Evolutionary conservation across 176 grass and related monocot genomes (phyloP), one percentile per base, ranked within the genome.

Genomic region (Saccharum officinarum): DNA sequence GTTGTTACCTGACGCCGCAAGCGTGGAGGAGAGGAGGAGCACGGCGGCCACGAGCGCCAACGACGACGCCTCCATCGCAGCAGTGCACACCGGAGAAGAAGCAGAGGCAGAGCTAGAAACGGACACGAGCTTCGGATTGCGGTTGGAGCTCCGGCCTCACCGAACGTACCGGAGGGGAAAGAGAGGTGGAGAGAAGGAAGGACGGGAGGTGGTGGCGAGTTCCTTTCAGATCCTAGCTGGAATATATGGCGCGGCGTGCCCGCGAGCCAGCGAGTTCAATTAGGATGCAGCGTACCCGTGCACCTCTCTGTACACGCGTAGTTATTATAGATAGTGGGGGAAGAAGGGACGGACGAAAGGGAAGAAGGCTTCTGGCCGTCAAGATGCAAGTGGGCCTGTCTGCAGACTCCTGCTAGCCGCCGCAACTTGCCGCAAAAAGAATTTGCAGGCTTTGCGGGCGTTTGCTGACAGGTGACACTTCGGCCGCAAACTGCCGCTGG

Each of bases 1-100:
- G 15, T 16, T 52, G 47, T 52, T 52, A 92, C 92, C 92, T 78
- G 90, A 85, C 44, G 60, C 84, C 13, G 71, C 87, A 50, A 87
- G 69, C 3, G 78, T 45, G 9, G 87, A 28, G 6, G 86, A 86
- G 17, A 77, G 12, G 36, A 89, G 55, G 25, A 94, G 80, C 57
- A 81, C 67, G 69, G 78, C 47, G 40, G 73, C 77, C 72, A 85
- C 73, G 3, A 89, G 69, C 42, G 69, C n/a, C 76, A 38, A 6
- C 15, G 89, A 16, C 15, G 89, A 40, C 66, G 44, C 76, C 59
- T 84, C 84, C 89, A 85, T 88, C 18, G 42, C 44, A 10, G 50
- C 14, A 37, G 54, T 7, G 22, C 30, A 33, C 42, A 68, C 44
- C 37, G 26, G 54, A 70, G 76, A 4, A 62, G 59, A 33, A 4